Evolutionary conservation across 495 filamentous ascomycete species (phyloP), one percentile per base, ranked within the genome.

Genomic region (Talaromyces trachyspermus): DNA sequence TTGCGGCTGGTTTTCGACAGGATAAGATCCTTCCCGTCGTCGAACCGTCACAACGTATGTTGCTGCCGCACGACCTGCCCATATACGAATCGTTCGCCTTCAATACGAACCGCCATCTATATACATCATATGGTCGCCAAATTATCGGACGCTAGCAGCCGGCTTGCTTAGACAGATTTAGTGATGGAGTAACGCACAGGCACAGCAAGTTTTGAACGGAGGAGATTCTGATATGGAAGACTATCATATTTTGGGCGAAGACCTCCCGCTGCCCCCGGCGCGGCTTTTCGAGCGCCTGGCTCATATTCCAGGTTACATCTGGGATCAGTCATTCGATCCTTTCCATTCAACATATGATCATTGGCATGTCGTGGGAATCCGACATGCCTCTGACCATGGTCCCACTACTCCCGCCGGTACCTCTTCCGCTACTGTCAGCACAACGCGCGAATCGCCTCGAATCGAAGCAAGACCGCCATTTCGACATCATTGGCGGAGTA

Each of bases 281-380:
- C 78, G 81, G 49, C 77, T 90, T 41, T 84, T 83, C 48, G 84
- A 89, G 66, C 73, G 86, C 38, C 68, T 90, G 53, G 74, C 76
- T 50, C 79, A 85, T 52, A 66, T 90, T 49, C 72, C 83, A 20
- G 84, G 84, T 23, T 90, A 86, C 60, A 79, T 74, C 11, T 90
- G 85, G 85, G 82, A 88, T 64, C 81, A 85, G 49, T 70, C 76
- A 2, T 64, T 66, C 51, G 73, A 71, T 49, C 83, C 84, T n/a
- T 81, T 85, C 55, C 86, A 88, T 64, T 86, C 85, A n/a, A 85
- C 78, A 50, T 90, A 90, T 62, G 83, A 84, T 55, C 85, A 85
- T 64, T 90, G 86, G 79, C 76, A 79, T 58, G 71, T 82, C 17
- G 75, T 64, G 49, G 78, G 78, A 30, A 64, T 72, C 33, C 64